Base-by-base conservation (phyloP, 2,329 filamentous ascomycete genomes). In the Alternaria gansuensis region DNA sequence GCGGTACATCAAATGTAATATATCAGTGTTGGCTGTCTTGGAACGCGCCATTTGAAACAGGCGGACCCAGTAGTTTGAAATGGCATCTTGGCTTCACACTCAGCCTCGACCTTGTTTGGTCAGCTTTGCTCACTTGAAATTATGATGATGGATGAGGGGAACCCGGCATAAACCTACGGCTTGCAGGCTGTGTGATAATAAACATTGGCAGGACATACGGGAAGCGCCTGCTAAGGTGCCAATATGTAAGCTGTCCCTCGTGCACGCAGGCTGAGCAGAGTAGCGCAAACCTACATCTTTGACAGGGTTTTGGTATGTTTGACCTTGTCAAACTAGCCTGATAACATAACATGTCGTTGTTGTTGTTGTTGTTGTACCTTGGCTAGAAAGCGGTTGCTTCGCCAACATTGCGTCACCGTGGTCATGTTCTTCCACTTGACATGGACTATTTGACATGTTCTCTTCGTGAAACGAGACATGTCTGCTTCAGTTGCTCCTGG, bases 21-120 rank as follows among this genome's bases (percentile, higher is more conserved):
- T 49, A 39, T 17, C 17, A 43, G 33, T 51, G 9, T 51, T 41
- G 49, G 21, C 33, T 21, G 55, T 54, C 55, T 58, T 58, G 55
- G 55, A 54, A 37, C 21, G 31, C 31, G 51, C 43, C 37, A 43
- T 43, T 23, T 58, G 55, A 58, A 58, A 58, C 55, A 49, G 41
- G 51, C 55, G 51, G 55, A 43, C 51, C 43, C 37, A 31, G 45
- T 49, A 54, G 44, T 54, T 52, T 39, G 54, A 58, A 39, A 49
- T 44, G 51, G 55, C 51, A 58, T 43, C 55, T 58, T 58, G 55
- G 55, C 55, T 24, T 52, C 48, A 36, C 24, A 31, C 23, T 54
- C 37, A 29, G 39, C 11, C 41, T 48, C 31, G 36, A 43, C 41
- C 51, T 58, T 37, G 55, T 43, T 58, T 41, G 37, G 34, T 34